A percentile compares a stretch with the other conserved stretches of the same genome.
These are phyloP conservation scores for Xylariaceae sp. DNA, from an alignment of 2,329 filamentous ascomycete genomes.

Conservation along the genomic window DNA sequence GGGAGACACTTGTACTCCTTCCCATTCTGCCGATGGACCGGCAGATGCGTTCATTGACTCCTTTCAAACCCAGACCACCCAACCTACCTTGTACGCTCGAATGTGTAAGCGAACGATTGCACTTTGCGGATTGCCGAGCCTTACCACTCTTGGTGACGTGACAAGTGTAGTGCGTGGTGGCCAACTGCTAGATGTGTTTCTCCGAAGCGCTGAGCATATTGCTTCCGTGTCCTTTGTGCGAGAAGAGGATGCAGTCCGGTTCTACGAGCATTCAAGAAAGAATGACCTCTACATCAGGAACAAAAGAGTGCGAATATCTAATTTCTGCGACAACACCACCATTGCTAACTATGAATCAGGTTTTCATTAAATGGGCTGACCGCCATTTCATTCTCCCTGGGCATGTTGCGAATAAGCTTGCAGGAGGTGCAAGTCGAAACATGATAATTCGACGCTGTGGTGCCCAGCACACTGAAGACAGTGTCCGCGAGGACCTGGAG, in stretches of 20 bases:
- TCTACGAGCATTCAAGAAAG: constrained; percentile 68
- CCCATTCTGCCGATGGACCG: constrained; percentile 33
- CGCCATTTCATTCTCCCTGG: constrained; percentile 70
- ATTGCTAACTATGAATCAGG: constrained; percentile 51
- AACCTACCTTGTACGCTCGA: constrained; percentile 44
- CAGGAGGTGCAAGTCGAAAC: constrained; percentile 74
- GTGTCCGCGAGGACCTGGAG: constrained; percentile 75
- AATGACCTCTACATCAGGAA: constrained; percentile 73
- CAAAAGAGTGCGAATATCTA: constrained; percentile 63
- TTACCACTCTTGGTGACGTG: constrained; percentile 70
- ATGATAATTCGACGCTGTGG: constrained; percentile 69
- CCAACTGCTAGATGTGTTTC: constrained; percentile 70
- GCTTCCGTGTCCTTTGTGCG: constrained; percentile 75
- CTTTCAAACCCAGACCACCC: constrained; percentile 19
- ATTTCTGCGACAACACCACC: background rate
- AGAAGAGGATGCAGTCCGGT: constrained; percentile 66
- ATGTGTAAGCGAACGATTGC: constrained; percentile 63
- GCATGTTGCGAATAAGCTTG: constrained; percentile 70
- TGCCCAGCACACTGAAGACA: constrained; percentile 64
- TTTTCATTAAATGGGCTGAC: constrained; percentile 73
- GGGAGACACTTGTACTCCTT: constrained; percentile 31
- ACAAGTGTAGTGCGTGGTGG: constrained; percentile 72
- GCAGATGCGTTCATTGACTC: constrained; percentile 25
- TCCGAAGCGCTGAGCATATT: constrained; percentile 64
- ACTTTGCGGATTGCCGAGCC: constrained; percentile 67